phyloP scores from a whole-genome alignment of 352 stramenopile species.

The Phytopythium ostracodes region DNA sequence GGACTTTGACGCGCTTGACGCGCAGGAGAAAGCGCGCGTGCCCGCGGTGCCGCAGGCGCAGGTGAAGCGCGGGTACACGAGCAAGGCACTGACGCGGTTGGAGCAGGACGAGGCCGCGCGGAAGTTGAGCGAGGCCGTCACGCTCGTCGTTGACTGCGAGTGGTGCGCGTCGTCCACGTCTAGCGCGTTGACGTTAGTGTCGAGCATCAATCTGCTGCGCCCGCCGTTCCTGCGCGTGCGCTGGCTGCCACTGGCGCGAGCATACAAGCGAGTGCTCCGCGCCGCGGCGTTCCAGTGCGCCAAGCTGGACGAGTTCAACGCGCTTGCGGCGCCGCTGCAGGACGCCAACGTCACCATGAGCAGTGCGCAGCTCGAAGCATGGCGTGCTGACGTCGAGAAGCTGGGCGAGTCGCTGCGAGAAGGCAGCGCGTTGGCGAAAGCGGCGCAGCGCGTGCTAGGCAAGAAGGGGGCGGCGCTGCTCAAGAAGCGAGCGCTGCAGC shows the following conservation, averaged over 20 bases:
- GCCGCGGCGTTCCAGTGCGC: slow-evolving; percentile 40
- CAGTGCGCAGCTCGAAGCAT: slow-evolving; percentile 52
- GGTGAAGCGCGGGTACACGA: slow-evolving; percentile 37
- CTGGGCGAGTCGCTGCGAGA: slow-evolving; percentile 29
- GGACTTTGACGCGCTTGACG: slow-evolving; percentile 29
- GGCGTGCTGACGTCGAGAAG: slow-evolving; percentile 31
- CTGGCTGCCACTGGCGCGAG: slow-evolving; percentile 41
- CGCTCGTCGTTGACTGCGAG: slow-evolving; percentile 38
- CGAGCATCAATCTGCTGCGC: slow-evolving; percentile 41
- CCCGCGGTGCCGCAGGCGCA: neutral
- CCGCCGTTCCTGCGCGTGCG: slow-evolving; percentile 50
- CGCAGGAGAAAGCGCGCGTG: slow-evolving; percentile 15
- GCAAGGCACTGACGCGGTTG: slow-evolving; percentile 18
- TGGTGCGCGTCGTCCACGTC: slow-evolving; percentile 30
- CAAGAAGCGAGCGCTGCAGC: slow-evolving; percentile 28
- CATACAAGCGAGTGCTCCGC: slow-evolving; percentile 42
- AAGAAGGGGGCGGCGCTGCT: slow-evolving; percentile 47
- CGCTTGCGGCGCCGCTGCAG: slow-evolving; percentile 43
- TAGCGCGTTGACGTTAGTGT: slow-evolving; percentile 27
- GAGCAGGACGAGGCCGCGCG: slow-evolving; percentile 19
- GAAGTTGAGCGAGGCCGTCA: slow-evolving; percentile 5
- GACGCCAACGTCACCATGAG: slow-evolving; percentile 34
- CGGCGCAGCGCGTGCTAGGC: slow-evolving; percentile 33
- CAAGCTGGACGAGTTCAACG: slow-evolving; percentile 64
- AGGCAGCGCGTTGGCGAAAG: slow-evolving; percentile 20